These are phyloP conservation scores for Phragmites australis DNA, from an alignment of 176 grass and related monocot genomes.

Conservation along the genomic window DNA sequence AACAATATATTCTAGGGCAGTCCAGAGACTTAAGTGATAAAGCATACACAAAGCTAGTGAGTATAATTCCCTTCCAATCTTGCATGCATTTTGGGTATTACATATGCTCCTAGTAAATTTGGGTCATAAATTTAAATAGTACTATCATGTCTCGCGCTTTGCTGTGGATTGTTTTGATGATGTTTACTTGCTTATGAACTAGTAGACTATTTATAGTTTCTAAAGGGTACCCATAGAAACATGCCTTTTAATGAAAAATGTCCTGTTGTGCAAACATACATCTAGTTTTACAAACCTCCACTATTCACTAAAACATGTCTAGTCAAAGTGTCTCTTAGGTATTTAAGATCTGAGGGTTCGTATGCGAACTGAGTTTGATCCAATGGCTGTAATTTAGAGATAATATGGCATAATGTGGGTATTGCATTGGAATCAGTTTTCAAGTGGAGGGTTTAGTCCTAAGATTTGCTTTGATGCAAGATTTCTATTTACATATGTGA, in stretches of 20 bases:
- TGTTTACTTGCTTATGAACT: not conserved
- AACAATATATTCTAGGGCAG: constrained; percentile 96
- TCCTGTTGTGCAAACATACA: not conserved
- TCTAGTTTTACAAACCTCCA: not conserved
- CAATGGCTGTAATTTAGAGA: not conserved
- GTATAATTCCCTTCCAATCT: constrained; percentile 26
- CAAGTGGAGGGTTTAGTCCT: not conserved
- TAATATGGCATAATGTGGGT: not conserved
- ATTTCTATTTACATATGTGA: constrained; percentile 13
- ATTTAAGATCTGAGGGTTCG: too few relatives aligned
- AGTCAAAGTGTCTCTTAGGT: not conserved
- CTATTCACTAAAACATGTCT: not conserved
- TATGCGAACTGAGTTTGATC: not conserved
- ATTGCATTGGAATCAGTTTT: not conserved
- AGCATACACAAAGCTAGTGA: constrained; percentile 93
- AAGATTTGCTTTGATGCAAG: constrained; percentile 21
- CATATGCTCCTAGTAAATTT: constrained; percentile 19
- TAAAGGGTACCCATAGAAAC: not conserved
- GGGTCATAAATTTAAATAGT: not conserved
- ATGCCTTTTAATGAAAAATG: not conserved
- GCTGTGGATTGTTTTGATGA: not conserved
- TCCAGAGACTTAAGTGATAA: constrained; percentile 97
- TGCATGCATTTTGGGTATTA: constrained; percentile 16
- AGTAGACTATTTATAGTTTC: not conserved
- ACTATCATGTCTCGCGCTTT: not conserved